A percentile compares a stretch with the other conserved stretches of the same genome.
Conservation (phyloP, 768 basidiomycete genomes). For the Suillus hirtellus region DNA sequence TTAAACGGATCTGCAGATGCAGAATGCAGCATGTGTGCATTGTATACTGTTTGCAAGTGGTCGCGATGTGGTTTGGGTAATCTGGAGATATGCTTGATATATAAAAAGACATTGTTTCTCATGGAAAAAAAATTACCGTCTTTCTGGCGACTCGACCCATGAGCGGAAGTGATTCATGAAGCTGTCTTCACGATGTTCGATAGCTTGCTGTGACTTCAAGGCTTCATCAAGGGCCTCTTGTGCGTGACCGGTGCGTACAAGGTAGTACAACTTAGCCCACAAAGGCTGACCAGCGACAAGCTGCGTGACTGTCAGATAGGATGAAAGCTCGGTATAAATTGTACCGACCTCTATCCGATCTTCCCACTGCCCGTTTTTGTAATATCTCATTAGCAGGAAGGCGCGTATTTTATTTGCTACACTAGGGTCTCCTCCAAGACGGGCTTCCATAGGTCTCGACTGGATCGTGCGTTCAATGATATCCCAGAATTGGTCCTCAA, state of each 20-base stretch:
- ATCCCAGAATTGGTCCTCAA: constrained; percentile 90
- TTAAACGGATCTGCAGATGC: constrained; percentile 93
- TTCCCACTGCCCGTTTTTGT: constrained; percentile 81
- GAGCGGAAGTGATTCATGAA: constrained; percentile 82
- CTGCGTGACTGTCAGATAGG: constrained; percentile 37
- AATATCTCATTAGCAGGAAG: constrained; percentile 79
- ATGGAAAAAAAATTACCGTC: constrained; percentile 50
- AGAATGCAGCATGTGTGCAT: constrained; percentile 87
- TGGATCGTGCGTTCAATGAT: constrained; percentile 82
- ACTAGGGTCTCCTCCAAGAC: constrained; percentile 89
- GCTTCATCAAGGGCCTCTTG: constrained; percentile 83
- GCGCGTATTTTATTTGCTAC: constrained; percentile 88
- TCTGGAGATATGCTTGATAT: constrained; percentile 34
- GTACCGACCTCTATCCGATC: constrained; percentile 75
- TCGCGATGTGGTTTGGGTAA: constrained; percentile 75
- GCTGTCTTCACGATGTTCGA: constrained; percentile 76
- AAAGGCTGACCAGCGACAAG: constrained; percentile 83
- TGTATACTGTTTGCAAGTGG: constrained; percentile 77
- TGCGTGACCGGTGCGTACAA: constrained; percentile 82
- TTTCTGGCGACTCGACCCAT: constrained; percentile 80
- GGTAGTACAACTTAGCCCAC: constrained; percentile 94
- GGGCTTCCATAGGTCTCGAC: constrained; percentile 78
- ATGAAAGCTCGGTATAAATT: constrained; percentile 20
- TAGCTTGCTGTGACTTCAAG: constrained; percentile 62
- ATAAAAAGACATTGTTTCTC: background rate